Evolutionary conservation across 495 filamentous ascomycete genomes (phyloP).

Genomic region (Pyrenula aspistea): DNA sequence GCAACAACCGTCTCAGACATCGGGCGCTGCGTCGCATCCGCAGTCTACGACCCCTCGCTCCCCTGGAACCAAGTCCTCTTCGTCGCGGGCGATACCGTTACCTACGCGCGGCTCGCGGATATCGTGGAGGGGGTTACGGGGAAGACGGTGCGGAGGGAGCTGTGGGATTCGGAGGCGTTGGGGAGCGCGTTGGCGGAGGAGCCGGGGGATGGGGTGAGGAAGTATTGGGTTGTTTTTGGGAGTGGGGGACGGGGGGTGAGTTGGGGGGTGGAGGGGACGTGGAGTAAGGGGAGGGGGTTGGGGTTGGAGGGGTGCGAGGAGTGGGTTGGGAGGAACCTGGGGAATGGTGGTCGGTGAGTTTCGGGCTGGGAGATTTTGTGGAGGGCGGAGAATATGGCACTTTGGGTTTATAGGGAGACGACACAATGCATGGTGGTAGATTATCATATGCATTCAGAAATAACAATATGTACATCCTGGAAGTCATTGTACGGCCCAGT

Average conservation of each 20-base stretch:
- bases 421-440: too few species aligned
- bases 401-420: too few species aligned
- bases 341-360: neutral
- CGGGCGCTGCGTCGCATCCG: constrained; percentile 40
- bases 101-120: constrained; percentile 36
- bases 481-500: too few species aligned
- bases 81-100: constrained; percentile 46
- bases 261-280: constrained; percentile 39
- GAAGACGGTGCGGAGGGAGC: constrained; percentile 27
- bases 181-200: constrained; percentile 25
- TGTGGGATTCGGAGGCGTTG: constrained; percentile 28
- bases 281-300: constrained; percentile 34
- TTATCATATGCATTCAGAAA: too few species aligned
- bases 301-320: constrained; percentile 24
- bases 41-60: constrained; percentile 18
- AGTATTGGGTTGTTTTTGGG: constrained; percentile 49
- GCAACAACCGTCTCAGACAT: constrained; percentile 48
- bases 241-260: constrained; percentile 38
- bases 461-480: too few species aligned
- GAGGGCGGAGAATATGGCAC: too few species aligned
- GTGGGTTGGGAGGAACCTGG: constrained; percentile 15
- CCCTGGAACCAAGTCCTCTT: constrained; percentile 23
- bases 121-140: constrained; percentile 29
- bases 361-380: too few species aligned
- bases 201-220: constrained; percentile 35